phyloP scores from a whole-genome alignment of 129 eudicot genomes.

The Deinandra increscens region DNA sequence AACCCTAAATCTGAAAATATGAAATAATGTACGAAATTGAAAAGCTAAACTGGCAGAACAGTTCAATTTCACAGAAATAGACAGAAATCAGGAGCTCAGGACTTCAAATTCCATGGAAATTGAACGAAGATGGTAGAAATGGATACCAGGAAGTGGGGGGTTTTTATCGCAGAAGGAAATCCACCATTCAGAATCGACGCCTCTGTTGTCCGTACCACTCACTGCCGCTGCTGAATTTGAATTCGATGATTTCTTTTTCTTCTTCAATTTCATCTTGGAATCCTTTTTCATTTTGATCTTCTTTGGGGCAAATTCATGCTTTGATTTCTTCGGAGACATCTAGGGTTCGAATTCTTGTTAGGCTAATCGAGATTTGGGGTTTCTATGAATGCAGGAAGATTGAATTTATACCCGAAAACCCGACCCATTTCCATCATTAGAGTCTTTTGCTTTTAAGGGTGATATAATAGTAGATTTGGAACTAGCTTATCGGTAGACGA shows the following conservation, averaged over 20 bases:
- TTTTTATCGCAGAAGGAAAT: constrained; percentile 76
- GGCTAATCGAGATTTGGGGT: neutral
- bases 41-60: neutral
- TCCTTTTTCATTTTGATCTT: constrained; percentile 55
- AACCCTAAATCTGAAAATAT: constrained; percentile 1
- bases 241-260: constrained; percentile 25
- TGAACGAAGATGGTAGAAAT: neutral
- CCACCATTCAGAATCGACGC: constrained; percentile 93
- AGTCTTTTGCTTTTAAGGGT: no score
- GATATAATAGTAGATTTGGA: no score
- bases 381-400: no score
- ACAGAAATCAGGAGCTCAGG: neutral
- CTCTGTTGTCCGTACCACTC: constrained; percentile 49
- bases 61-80: constrained; percentile 1
- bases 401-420: no score
- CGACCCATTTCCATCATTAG: no score
- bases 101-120: neutral
- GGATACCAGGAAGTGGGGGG: constrained; percentile 49
- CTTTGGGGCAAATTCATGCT: constrained; percentile 16
- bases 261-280: constrained; percentile 53
- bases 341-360: neutral
- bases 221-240: constrained; percentile 31
- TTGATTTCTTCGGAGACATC: constrained; percentile 53
- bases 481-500: no score
- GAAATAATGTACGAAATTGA: neutral